phyloP scores from a whole-genome alignment of 2,329 filamentous ascomycete species.

The Amylocarpus encephaloides region DNA sequence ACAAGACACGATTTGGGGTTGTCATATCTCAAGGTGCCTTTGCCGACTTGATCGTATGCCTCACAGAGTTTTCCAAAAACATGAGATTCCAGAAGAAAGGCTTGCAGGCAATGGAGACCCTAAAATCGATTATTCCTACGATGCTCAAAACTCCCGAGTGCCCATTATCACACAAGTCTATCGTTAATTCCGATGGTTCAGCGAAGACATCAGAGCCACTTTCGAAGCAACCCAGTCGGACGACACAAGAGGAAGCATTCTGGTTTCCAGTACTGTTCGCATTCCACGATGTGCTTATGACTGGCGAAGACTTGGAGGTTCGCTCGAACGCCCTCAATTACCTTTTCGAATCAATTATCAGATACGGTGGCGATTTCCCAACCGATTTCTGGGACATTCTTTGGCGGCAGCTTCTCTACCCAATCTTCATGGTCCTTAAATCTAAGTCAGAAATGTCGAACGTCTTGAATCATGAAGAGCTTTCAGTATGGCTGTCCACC shows the following conservation, averaged over 20 bases:
- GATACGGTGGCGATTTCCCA: constrained; percentile 86
- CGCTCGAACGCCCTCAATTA: constrained; percentile 87
- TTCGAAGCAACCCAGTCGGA: constrained; percentile 60
- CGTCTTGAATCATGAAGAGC: constrained; percentile 88
- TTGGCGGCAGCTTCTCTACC: constrained; percentile 93
- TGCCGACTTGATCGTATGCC: constrained; percentile 88
- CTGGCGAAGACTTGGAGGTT: constrained; percentile 94
- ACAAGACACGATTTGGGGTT: constrained; percentile 90
- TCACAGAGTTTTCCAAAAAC: constrained; percentile 99
- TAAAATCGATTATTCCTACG: constrained; percentile 88
- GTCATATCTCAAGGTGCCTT: constrained; percentile 96
- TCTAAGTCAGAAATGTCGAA: constrained; percentile 96
- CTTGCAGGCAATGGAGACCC: constrained; percentile 85
- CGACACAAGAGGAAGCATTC: constrained; percentile 92
- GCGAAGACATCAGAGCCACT: constrained; percentile 34
- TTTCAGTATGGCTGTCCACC: constrained; percentile 97
- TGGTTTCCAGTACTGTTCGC: constrained; percentile 98
- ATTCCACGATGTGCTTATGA: constrained; percentile 99
- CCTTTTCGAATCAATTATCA: constrained; percentile 88
- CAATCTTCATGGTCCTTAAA: constrained; percentile 96
- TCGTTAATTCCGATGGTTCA: constrained; percentile 33
- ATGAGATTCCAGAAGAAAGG: constrained; percentile 98
- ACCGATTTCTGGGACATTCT: constrained; percentile 97
- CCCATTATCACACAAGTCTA: constrained; percentile 65
- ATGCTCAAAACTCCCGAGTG: constrained; percentile 97